A percentile compares a stretch with the other conserved stretches of the same genome.
Conservation (phyloP, 768 basidiomycete species). For the Amanita phalloides region DNA sequence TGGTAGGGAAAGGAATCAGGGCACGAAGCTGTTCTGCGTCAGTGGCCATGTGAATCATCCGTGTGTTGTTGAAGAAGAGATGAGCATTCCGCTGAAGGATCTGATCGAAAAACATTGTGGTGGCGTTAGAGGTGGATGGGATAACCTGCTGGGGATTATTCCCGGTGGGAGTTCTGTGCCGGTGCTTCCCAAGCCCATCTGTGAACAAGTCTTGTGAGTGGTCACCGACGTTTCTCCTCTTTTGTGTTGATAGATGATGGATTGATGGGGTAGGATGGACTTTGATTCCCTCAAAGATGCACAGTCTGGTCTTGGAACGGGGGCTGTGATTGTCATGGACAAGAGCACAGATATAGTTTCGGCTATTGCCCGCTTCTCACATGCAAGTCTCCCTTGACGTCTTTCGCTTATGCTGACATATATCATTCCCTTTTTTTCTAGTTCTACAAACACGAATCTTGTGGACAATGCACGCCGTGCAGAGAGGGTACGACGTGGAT, state of each 20-base stretch:
- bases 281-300: constrained; percentile 96
- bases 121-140: constrained; percentile 91
- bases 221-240: too few species aligned
- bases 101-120: constrained; percentile 96
- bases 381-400: constrained; percentile 21
- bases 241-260: neutral
- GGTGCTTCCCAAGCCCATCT: constrained; percentile 74
- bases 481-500: constrained; percentile 97
- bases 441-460: constrained; percentile 98
- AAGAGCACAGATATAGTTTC: constrained; percentile 91
- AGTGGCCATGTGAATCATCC: constrained; percentile 98
- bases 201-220: constrained; percentile 81
- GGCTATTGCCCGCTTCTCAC: constrained; percentile 89
- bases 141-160: constrained; percentile 93
- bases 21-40: constrained; percentile 96
- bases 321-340: constrained; percentile 99
- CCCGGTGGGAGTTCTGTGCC: constrained; percentile 95
- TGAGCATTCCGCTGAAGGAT: constrained; percentile 93
- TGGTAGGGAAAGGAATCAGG: constrained; percentile 85
- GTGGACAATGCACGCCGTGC: constrained; percentile 94
- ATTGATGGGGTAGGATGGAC: constrained; percentile 69
- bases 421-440: neutral
- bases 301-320: constrained; percentile 94
- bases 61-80: constrained; percentile 97
- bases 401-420: too few species aligned